Base-by-base conservation (phyloP, 129 eudicot genomes). In the Oenanthe sinensis region DNA sequence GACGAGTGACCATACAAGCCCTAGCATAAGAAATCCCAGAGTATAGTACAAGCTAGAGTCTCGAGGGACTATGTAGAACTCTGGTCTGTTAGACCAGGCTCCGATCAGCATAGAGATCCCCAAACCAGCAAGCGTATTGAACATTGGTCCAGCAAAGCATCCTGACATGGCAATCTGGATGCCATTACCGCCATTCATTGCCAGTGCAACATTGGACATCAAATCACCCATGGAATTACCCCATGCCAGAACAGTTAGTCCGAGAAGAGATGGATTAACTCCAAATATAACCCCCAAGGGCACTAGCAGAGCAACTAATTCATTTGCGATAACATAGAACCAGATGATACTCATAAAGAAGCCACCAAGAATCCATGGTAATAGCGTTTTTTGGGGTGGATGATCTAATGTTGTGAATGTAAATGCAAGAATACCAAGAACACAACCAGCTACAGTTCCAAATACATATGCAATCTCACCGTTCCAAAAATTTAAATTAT, bases 201-300 rank as follows among this genome's bases (percentile, higher is more conserved):
- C 97, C 45, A 93, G 46, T 6, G 98, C 91, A 28, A 88, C 85
- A 74, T 93, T 89, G 3, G 98, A 87, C 90, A 93, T 86, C 44
- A 93, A 71, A 77, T 93, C 98, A 10, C 97, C 97, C 91, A 93
- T 86, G 15, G 98, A 93, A 78, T 93, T 91, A 0, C 98, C 98
- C 97, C 98, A 93, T 43, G 98, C 98, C 83, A 91, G 65, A 8
- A 93, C 85, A 0, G 98, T 93, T 79, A 93, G 76, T 2, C 90
- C 98, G 17, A 93, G 96, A 5, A 93, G 77, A 3, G 98, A 83
- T 1, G 98, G 96, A 49, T 80, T 84, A 76, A 93, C 80, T 19
- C 91, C 89, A 19, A 91, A 84, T 71, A 91, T 88, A 8, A 86
- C 78, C 30, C 98, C 98, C 14, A 93, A 82, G 0, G 91, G 78